Evolutionary conservation across 202 grass and related monocot genomes (phyloP).

Genomic region (Saccharum hybrid): DNA sequence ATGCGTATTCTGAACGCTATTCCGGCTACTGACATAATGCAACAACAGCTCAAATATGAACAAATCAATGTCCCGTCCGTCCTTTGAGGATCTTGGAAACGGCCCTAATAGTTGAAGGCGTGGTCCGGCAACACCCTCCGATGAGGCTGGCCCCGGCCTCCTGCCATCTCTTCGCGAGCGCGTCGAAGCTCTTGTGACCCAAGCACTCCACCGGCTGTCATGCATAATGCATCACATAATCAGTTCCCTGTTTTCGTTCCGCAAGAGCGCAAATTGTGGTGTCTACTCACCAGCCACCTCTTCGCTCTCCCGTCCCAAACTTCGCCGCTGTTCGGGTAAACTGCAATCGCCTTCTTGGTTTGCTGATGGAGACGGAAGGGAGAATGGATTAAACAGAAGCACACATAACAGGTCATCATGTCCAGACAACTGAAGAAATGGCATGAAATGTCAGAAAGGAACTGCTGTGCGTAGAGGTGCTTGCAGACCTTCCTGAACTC

Average conservation of each 20-base stretch:
- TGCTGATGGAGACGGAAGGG: constrained; percentile 42
- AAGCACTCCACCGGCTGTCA: constrained; percentile 60
- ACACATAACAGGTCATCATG: background rate
- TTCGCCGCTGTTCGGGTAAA: constrained; percentile 86
- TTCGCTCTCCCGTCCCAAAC: constrained; percentile 80
- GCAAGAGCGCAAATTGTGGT: background rate
- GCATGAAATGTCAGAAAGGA: background rate
- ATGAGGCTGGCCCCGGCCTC: constrained; percentile 76
- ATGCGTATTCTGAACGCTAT: constrained; percentile 20
- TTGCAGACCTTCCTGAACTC: constrained; percentile 64
- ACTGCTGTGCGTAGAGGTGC: background rate
- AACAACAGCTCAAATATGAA: constrained; percentile 4
- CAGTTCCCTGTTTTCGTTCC: background rate
- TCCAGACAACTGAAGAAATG: background rate
- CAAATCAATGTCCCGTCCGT: constrained; percentile 2
- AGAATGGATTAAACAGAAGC: background rate
- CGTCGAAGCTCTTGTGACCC: constrained; percentile 66
- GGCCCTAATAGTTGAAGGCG: constrained; percentile 65
- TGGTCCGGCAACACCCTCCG: constrained; percentile 82
- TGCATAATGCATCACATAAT: background rate
- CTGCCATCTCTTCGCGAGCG: constrained; percentile 62
- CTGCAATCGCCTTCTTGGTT: constrained; percentile 73
- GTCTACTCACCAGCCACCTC: constrained; percentile 75
- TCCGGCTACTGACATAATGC: background rate
- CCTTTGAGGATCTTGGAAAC: constrained; percentile 66